These are phyloP conservation scores for Fraxinus floribunda DNA, from an alignment of 305 asterid species.

Conservation along the genomic window DNA sequence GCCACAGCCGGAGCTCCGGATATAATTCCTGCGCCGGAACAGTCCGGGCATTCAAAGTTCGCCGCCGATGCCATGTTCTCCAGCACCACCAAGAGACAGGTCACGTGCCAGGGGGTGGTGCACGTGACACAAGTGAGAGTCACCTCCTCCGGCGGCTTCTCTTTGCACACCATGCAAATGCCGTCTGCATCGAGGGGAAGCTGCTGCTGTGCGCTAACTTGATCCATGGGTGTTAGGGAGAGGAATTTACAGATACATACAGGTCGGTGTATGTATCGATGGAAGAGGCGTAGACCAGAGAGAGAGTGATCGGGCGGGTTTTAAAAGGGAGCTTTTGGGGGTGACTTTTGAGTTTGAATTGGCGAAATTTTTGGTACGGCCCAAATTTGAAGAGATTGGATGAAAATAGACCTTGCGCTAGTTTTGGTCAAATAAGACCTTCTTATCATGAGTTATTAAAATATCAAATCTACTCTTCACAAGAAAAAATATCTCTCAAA, in stretches of 20 bases:
- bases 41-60: slow-evolving; percentile 66
- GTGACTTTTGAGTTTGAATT: slow-evolving; percentile 8
- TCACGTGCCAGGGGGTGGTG: slow-evolving; percentile 79
- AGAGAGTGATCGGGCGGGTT: slow-evolving; percentile 20
- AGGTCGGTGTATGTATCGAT: background rate
- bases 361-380: background rate
- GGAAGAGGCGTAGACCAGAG: background rate
- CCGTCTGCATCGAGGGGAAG: slow-evolving; percentile 71
- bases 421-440: background rate
- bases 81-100: slow-evolving; percentile 43
- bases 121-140: slow-evolving; percentile 64
- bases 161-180: slow-evolving; percentile 67
- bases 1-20: slow-evolving; percentile 39
- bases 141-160: slow-evolving; percentile 41
- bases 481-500: background rate
- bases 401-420: background rate
- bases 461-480: background rate
- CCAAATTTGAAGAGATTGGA: background rate
- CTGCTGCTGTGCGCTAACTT: slow-evolving; percentile 28
- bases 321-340: slow-evolving; percentile 10
- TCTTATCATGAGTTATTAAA: background rate
- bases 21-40: slow-evolving; percentile 57
- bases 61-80: slow-evolving; percentile 31
- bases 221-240: slow-evolving; percentile 26
- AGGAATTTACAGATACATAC: background rate